Conservation (phyloP, 192 early-diverging fungal species). For the Umbelopsis sp. region DNA sequence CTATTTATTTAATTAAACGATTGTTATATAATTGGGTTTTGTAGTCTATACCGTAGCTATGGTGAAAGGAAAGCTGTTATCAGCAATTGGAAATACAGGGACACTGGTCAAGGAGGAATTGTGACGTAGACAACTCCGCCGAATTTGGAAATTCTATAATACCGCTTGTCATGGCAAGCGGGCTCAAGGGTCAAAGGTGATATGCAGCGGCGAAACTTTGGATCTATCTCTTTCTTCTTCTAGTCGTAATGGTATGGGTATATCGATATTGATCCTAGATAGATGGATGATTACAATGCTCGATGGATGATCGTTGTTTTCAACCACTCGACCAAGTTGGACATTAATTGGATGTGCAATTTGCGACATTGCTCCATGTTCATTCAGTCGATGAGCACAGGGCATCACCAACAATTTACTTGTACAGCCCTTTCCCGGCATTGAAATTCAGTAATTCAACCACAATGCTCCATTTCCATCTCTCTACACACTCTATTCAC, state of each 20-base stretch:
- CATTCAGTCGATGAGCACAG: no score
- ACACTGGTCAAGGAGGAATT: neutral
- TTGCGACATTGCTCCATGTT: neutral
- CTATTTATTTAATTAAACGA: no score
- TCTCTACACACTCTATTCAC: neutral
- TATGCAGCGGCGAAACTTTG: neutral
- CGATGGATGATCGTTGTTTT: neutral
- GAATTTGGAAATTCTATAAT: neutral
- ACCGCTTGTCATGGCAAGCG: neutral
- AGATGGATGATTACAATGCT: neutral
- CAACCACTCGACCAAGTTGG: neutral
- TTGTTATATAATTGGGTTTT: no score
- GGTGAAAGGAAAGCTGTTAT: no score
- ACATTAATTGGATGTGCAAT: neutral
- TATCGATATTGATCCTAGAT: neutral
- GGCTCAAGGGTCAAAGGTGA: neutral
- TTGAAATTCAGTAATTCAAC: no score
- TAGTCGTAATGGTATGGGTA: conserved; percentile 14
- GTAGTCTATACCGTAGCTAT: no score
- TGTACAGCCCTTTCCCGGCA: no score
- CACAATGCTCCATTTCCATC: neutral
- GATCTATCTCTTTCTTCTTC: conserved; percentile 4
- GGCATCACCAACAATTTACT: no score
- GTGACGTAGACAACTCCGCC: neutral
- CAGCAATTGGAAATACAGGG: neutral